A percentile compares a stretch with the other conserved stretches of the same genome.
These are phyloP conservation scores for Ophiostoma perfectum DNA, from an alignment of 2,329 filamentous ascomycete genomes.

Conservation along the genomic window DNA sequence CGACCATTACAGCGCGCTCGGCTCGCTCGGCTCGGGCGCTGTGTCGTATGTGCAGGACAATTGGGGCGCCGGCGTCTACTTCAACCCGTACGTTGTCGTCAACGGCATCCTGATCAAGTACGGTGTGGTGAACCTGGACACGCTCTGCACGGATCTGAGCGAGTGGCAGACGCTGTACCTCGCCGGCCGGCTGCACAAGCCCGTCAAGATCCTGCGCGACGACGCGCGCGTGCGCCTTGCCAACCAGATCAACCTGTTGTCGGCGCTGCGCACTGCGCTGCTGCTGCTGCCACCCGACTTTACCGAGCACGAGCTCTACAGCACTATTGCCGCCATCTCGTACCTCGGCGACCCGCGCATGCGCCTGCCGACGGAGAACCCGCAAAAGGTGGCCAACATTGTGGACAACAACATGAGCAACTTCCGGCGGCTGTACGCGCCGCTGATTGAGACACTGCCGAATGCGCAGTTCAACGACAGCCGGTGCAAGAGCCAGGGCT, in stretches of 20 bases:
- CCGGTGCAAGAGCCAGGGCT: conserved; percentile 52
- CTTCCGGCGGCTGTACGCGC: conserved; percentile 86
- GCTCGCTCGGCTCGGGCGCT: conserved; percentile 74
- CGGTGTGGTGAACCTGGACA: conserved; percentile 90
- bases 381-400: conserved; percentile 88
- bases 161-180: conserved; percentile 94
- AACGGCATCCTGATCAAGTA: conserved; percentile 98
- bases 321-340: conserved; percentile 83
- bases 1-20: conserved; percentile 85
- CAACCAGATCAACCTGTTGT: conserved; percentile 92
- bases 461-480: conserved; percentile 74
- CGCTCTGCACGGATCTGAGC: conserved; percentile 76
- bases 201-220: conserved; percentile 94
- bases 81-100: conserved; percentile 90
- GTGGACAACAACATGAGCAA: conserved; percentile 85
- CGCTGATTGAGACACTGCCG: conserved; percentile 81
- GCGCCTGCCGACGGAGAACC: conserved; percentile 83
- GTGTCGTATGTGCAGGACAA: conserved; percentile 81
- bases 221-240: conserved; percentile 86
- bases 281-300: conserved; percentile 79
- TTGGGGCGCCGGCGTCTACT: conserved; percentile 92
- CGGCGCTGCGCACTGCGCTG: conserved; percentile 82
- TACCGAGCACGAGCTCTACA: conserved; percentile 81
- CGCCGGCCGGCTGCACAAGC: conserved; percentile 93
- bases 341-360: conserved; percentile 97